A percentile compares a stretch with the other conserved stretches of the same genome.
Conservation (phyloP, 2,329 filamentous ascomycete species). For the Venturia pyrina region DNA sequence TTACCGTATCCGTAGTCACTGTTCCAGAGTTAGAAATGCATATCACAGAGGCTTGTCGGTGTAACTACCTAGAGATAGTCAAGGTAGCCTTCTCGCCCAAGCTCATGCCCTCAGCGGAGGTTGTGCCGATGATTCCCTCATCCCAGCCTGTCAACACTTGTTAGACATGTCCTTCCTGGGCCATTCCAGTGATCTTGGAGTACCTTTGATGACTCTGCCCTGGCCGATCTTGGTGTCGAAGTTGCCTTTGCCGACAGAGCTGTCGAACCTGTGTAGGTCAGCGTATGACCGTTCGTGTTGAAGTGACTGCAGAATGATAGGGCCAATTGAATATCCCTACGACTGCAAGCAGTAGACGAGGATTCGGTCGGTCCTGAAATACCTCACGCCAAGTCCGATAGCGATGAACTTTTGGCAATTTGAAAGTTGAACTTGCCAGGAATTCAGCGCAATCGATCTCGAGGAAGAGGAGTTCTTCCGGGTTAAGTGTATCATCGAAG, state of each 20-base stretch:
- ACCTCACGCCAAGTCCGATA: neutral
- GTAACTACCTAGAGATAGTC: slow-evolving; percentile 62
- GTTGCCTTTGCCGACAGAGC: slow-evolving; percentile 65
- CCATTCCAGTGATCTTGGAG: neutral
- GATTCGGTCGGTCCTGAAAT: no score
- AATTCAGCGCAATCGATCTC: neutral
- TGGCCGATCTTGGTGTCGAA: slow-evolving; percentile 72
- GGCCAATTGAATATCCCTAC: neutral
- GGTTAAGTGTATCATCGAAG: slow-evolving; percentile 43
- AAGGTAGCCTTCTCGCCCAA: slow-evolving; percentile 83
- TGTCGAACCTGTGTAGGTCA: slow-evolving; percentile 59
- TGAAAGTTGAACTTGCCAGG: neutral
- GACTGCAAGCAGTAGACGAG: neutral
- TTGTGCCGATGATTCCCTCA: slow-evolving; percentile 54
- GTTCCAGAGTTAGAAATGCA: neutral
- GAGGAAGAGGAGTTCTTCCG: neutral
- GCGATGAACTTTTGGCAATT: neutral
- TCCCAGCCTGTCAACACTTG: slow-evolving; percentile 36
- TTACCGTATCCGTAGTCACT: slow-evolving; percentile 58
- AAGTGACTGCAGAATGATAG: neutral
- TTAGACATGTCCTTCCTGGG: neutral
- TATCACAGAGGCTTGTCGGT: neutral
- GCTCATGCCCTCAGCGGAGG: slow-evolving; percentile 57
- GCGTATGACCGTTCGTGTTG: neutral
- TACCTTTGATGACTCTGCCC: slow-evolving; percentile 80